Evolutionary conservation across 345 rosid genomes (phyloP), one percentile per base, ranked within the genome.

Genomic region (Lepidium sativum): DNA sequence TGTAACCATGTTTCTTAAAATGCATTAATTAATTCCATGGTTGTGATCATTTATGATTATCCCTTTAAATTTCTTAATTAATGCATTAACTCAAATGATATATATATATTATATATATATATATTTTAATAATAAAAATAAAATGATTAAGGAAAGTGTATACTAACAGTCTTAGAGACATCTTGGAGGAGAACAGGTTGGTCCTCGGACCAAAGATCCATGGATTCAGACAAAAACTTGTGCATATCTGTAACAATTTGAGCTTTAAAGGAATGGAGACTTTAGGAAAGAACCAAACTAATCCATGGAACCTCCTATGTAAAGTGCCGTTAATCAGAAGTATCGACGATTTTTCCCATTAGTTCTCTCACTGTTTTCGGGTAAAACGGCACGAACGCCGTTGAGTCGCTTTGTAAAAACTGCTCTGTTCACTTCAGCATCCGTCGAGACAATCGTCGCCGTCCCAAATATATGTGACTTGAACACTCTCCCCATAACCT

Each of bases 301-400:
- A 79, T 29, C 97, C 97, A 81, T 95, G 99, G 54, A 91, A 83
- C 78, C 90, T 82, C 78, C 87, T 95, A 6, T 95, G 99, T 49
- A 84, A 75, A 67, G 88, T 84, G 4, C 97, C 99, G 71, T 83
- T 88, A 40, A 95, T 84, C 45, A 85, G 80, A 75, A 95, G 66
- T 72, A 95, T 88, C 42, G 99, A 95, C 47, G 96, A 80, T 65
- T 95, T 95, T 84, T 1, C 99, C 99, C 97, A 95, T 91, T 72
- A 95, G 80, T 74, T 95, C 97, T 2, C 95, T 80, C 38, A 91
- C 84, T 32, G 99, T 91, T 77, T 85, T 91, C 2, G 99, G 97
- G 76, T 90, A 95, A 51, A 80, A 91, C 3, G 99, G 95, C 45
- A 91, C 97, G 64, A 94, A 95, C 8, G 79, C 29, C 63, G 80